These are phyloP conservation scores for Phaeolepiota aurea DNA, from an alignment of 768 basidiomycete genomes.

Conservation along the genomic window DNA sequence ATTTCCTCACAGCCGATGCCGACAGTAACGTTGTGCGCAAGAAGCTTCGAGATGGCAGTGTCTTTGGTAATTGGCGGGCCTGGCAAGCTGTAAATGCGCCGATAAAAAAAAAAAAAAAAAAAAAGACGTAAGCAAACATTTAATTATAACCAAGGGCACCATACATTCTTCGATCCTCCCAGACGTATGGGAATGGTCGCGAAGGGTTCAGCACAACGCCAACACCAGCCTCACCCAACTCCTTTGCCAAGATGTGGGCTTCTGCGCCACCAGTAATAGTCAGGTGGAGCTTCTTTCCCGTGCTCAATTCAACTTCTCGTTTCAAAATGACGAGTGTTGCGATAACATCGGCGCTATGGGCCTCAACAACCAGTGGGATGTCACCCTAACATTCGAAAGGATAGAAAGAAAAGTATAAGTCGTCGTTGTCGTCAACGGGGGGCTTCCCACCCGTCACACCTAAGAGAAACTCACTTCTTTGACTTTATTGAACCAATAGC, in stretches of 20 bases:
- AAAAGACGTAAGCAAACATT: too few species aligned
- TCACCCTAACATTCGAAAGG: slow-evolving; percentile 34
- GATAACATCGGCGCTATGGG: slow-evolving; percentile 75
- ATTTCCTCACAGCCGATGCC: slow-evolving; percentile 27
- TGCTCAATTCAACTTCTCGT: slow-evolving; percentile 45
- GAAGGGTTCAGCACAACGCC: slow-evolving; percentile 45
- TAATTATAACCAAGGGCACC: slow-evolving; percentile 12
- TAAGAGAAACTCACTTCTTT: slow-evolving; percentile 26
- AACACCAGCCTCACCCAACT: slow-evolving; percentile 43
- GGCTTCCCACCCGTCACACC: too few species aligned
- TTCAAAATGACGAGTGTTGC: slow-evolving; percentile 69
- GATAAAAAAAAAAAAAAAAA: too few species aligned
- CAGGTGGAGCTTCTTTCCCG: slow-evolving; percentile 35
- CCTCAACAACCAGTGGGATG: slow-evolving; percentile 69
- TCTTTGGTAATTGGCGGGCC: slow-evolving; percentile 63
- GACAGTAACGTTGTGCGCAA: slow-evolving; percentile 58
- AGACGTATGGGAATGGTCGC: slow-evolving; percentile 61
- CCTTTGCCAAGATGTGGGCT: slow-evolving; percentile 60
- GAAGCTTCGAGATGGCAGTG: slow-evolving; percentile 48
- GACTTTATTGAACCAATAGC: slow-evolving; percentile 38
- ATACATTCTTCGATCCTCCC: slow-evolving; percentile 66
- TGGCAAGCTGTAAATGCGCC: slow-evolving; percentile 34
- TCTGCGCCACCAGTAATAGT: slow-evolving; percentile 62
- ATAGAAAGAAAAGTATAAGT: background rate
- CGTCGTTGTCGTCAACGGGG: background rate